phyloP scores from a whole-genome alignment of 495 filamentous ascomycete species.

The Choiromyces venosus region DNA sequence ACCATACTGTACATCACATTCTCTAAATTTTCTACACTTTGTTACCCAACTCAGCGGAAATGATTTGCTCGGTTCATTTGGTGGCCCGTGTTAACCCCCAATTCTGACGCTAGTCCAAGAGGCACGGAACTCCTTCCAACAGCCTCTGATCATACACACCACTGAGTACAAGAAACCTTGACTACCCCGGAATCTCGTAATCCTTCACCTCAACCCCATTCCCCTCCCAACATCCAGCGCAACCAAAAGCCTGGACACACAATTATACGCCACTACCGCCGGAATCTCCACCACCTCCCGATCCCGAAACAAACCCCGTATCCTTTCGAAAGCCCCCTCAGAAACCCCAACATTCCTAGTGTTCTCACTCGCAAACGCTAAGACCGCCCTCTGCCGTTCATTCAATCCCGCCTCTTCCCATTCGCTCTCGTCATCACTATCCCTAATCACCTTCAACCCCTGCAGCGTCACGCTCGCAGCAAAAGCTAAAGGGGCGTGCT shows the following conservation, averaged over 20 bases:
- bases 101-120: too few relatives aligned
- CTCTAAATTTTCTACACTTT: too few relatives aligned
- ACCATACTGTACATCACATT: too few relatives aligned
- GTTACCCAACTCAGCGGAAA: too few relatives aligned
- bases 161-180: too few relatives aligned
- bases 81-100: too few relatives aligned
- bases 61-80: too few relatives aligned
- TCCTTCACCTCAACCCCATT: conserved; percentile 41
- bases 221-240: conserved; percentile 64
- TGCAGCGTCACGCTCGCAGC: conserved; percentile 49
- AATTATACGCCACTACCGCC: conserved; percentile 76
- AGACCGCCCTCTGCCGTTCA: conserved; percentile 58
- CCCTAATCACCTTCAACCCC: conserved; percentile 48
- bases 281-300: conserved; percentile 72
- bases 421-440: conserved; percentile 29
- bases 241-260: conserved; percentile 77
- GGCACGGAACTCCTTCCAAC: too few relatives aligned
- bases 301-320: conserved; percentile 58
- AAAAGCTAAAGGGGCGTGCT: conserved; percentile 61
- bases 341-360: conserved; percentile 59
- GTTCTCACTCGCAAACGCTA: conserved; percentile 71
- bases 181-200: conserved; percentile 18
- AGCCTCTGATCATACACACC: too few relatives aligned
- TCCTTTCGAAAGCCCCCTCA: conserved; percentile 56
- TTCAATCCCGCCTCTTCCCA: conserved; percentile 46